These are phyloP conservation scores for Scheffersomyces coipomensis DNA, from an alignment of 805 yeast genomes.

Conservation along the genomic window DNA sequence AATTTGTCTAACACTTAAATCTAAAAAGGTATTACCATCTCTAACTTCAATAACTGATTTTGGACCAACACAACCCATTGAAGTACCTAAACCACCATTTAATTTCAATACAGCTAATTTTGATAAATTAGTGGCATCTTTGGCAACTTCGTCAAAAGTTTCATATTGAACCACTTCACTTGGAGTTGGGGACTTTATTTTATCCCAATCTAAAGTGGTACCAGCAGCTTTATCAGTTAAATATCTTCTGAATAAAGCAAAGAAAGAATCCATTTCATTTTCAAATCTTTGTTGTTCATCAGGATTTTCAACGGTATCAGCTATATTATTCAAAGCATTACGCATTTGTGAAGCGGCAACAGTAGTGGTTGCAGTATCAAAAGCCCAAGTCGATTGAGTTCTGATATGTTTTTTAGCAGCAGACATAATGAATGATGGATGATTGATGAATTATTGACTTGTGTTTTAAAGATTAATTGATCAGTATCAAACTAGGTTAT, in stretches of 20 bases:
- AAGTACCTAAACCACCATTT: conserved; percentile 98
- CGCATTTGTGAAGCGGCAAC: conserved; percentile 98
- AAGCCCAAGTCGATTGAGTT: conserved; percentile 77
- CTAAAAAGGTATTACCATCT: conserved; percentile 96
- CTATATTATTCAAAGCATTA: conserved; percentile 84
- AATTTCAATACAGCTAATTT: conserved; percentile 94
- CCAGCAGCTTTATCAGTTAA: conserved; percentile 86
- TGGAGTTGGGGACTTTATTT: conserved; percentile 84
- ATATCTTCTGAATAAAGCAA: conserved; percentile 90
- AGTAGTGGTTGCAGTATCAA: conserved; percentile 90
- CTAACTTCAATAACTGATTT: conserved; percentile 97
- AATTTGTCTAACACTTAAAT: conserved; percentile 93
- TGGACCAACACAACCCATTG: conserved; percentile 99
- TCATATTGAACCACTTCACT: conserved; percentile 86
- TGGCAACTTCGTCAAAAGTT: conserved; percentile 39
- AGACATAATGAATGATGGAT: no score
- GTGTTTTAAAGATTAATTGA: no score
- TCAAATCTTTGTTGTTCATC: conserved; percentile 63
- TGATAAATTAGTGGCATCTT: conserved; percentile 49
- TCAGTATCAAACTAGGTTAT: no score
- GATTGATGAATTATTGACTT: no score
- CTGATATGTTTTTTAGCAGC: conserved; percentile 56
- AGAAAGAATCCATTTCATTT: conserved; percentile 90
- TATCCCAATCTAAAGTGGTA: conserved; percentile 87
- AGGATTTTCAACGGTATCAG: conserved; percentile 70